Conservation (phyloP, 192 early-diverging fungal genomes). For the Pilaira anomala region DNA sequence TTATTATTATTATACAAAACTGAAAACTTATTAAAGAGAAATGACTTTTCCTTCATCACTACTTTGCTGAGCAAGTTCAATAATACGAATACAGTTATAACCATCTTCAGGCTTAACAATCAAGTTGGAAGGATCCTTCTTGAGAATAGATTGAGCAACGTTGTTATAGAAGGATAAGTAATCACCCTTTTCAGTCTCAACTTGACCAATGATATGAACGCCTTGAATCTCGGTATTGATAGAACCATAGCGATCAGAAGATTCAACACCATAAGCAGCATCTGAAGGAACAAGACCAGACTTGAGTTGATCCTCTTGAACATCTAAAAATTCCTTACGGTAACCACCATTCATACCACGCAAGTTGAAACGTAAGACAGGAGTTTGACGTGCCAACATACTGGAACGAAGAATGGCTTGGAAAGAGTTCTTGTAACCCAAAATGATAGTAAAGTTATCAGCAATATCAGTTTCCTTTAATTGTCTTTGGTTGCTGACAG, state of each 20-base stretch:
- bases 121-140: slow-evolving; percentile 36
- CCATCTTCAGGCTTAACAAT: slow-evolving; percentile 65
- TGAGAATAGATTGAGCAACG: slow-evolving; percentile 55
- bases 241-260: slow-evolving; percentile 43
- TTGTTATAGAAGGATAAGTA: slow-evolving; percentile 67
- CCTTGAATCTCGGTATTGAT: slow-evolving; percentile 50
- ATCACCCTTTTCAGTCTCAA: slow-evolving; percentile 54
- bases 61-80: slow-evolving; percentile 68
- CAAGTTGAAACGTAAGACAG: slow-evolving; percentile 60
- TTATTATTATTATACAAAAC: no score
- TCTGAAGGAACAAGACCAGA: slow-evolving; percentile 51
- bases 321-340: slow-evolving; percentile 64
- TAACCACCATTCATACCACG: slow-evolving; percentile 68
- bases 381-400: slow-evolving; percentile 63
- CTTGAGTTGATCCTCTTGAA: slow-evolving; percentile 74
- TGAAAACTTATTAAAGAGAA: slow-evolving; percentile 34
- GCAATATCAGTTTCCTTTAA: slow-evolving; percentile 45
- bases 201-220: slow-evolving; percentile 48
- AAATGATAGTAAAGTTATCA: slow-evolving; percentile 66
- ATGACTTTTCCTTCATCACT: slow-evolving; percentile 50
- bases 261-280: slow-evolving; percentile 57
- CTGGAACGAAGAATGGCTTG: slow-evolving; percentile 60
- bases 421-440: slow-evolving; percentile 56
- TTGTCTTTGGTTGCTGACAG: slow-evolving; percentile 64
- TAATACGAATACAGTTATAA: slow-evolving; percentile 60